These are phyloP conservation scores for Alternaria gansuensis DNA, from an alignment of 2,329 filamentous ascomycete species.

Conservation along the genomic window DNA sequence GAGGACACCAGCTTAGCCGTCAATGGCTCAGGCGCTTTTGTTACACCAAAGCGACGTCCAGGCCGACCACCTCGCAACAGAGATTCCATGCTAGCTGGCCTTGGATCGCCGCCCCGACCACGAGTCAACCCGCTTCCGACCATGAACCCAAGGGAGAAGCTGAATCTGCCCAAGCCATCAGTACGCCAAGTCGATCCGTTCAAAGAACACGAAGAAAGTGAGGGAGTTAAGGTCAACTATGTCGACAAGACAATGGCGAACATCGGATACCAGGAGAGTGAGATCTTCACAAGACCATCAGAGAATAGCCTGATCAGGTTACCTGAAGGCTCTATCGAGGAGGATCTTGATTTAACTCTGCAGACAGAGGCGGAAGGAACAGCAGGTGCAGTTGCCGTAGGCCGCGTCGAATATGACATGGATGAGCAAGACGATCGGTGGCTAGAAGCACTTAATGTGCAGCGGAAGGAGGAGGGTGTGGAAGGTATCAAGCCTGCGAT, in stretches of 20 bases:
- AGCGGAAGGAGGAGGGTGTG: constrained; percentile 76
- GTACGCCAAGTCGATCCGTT: constrained; percentile 83
- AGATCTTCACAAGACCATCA: constrained; percentile 78
- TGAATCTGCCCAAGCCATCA: constrained; percentile 78
- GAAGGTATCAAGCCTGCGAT: constrained; percentile 90
- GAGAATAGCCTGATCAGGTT: constrained; percentile 74
- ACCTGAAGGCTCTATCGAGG: constrained; percentile 68
- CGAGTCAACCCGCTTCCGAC: constrained; percentile 79
- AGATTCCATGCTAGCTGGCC: constrained; percentile 67
- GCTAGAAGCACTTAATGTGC: constrained; percentile 83
- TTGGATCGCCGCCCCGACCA: constrained; percentile 67
- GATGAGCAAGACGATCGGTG: constrained; percentile 98
- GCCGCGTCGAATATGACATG: constrained; percentile 98
- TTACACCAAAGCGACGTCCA: constrained; percentile 64
- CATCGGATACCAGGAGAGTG: constrained; percentile 94
- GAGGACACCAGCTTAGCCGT: constrained; percentile 23
- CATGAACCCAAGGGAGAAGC: constrained; percentile 79
- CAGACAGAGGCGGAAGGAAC: constrained; percentile 69
- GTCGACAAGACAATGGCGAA: constrained; percentile 97
- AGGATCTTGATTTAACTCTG: constrained; percentile 67
- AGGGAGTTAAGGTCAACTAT: constrained; percentile 84
- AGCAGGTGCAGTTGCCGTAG: constrained; percentile 63
- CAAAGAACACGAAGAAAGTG: constrained; percentile 82
- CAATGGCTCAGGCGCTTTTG: constrained; percentile 34
- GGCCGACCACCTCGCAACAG: constrained; percentile 72